Conservation (phyloP, 75 land plant species). For the Adiantum capillusveneris region DNA sequence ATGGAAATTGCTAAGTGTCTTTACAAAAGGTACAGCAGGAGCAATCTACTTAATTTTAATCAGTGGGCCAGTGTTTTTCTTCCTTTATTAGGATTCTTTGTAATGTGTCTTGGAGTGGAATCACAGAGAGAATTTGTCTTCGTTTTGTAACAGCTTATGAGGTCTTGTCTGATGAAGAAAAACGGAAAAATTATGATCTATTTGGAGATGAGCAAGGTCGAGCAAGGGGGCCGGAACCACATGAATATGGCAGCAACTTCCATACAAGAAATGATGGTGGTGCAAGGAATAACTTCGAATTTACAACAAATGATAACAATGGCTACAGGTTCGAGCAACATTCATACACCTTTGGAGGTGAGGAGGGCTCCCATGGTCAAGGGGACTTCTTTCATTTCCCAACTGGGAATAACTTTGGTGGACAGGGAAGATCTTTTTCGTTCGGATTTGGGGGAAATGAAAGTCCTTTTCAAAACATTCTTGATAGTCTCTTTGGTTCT, state of each 20-base stretch:
- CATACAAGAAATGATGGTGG: not conserved
- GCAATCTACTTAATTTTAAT: too few species aligned
- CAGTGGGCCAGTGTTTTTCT: too few species aligned
- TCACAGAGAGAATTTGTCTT: too few species aligned
- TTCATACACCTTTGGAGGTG: constrained; percentile 31
- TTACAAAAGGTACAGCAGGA: too few species aligned
- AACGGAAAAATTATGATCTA: constrained; percentile 86
- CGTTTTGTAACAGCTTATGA: constrained; percentile 67
- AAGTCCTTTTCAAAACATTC: constrained; percentile 37
- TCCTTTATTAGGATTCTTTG: too few species aligned
- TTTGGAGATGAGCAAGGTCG: constrained; percentile 82
- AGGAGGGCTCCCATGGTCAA: constrained; percentile 23
- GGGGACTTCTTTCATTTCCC: constrained; percentile 47
- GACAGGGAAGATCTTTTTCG: constrained; percentile 27
- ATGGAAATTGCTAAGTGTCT: not conserved
- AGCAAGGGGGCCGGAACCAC: constrained; percentile 27
- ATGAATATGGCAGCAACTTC: not conserved
- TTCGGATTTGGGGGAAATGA: constrained; percentile 25
- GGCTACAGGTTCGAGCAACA: constrained; percentile 44
- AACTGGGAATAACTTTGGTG: constrained; percentile 28
- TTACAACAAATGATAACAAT: constrained; percentile 29
- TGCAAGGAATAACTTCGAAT: constrained; percentile 18
- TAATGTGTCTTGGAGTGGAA: too few species aligned
- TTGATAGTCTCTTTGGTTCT: constrained; percentile 63
- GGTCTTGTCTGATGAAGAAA: constrained; percentile 79